Evolutionary conservation across 371 early-diverging fungal genomes (phyloP), one percentile per base, ranked within the genome.

Genomic region (Mortierella sp.): DNA sequence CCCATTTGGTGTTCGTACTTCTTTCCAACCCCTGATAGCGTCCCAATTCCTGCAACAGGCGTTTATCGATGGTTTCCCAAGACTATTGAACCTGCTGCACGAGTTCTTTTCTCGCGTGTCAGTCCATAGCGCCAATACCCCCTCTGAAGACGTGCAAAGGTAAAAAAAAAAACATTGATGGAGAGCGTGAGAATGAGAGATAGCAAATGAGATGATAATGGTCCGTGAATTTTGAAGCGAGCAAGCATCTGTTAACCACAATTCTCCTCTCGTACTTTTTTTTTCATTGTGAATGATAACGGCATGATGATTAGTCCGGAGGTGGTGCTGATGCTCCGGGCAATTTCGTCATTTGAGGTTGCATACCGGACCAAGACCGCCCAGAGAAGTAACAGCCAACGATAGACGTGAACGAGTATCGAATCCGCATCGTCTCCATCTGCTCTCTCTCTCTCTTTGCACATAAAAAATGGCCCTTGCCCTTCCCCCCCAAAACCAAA

Each of bases 31-130:
- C 41, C 21, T 54, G n/a, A 46, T 54, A 93, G 93, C 88, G 38
- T 94, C 95, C 7, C 90, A 90, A 21, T 93, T 93, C 77, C 76
- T 97, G 41, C 94, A 93, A 54, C 94, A 93, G 70, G 93, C 93
- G 1, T 90, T 97, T 73, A 91, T 95, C 65, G 90, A 91, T 12
- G 96, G 96, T 14, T 97, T 96, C 83, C 96, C 96, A 21, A 92
- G 92, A 72, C 77, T 97, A 7, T 83, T 96, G 70, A 94, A 95
- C 18, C 78, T 96, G 6, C 88, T 96, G 76, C 93, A 94, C 74
- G 95, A 95, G 75, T 93, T 96, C 79, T 95, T 96, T 86, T 90
- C 92, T 12, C 89, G 95, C n/a, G 90, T 96, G 3, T 90, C 93
- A 10, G 88, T 95, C 44, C 90, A 92, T 75, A 93, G 89, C 77